Base-by-base conservation (phyloP, 306 rosid species). In the Betula pendula region DNA sequence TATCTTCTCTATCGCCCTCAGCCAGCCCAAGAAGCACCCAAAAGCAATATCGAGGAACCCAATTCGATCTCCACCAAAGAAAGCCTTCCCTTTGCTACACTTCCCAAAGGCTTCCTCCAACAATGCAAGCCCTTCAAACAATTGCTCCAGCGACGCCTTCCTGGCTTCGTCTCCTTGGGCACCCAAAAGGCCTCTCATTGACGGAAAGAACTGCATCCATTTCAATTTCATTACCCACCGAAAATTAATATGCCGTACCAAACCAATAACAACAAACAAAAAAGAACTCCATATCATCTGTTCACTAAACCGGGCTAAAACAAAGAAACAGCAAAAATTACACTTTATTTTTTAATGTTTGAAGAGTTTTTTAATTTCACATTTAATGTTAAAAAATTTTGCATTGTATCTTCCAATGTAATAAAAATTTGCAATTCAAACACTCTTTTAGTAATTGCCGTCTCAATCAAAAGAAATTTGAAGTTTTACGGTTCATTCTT, bases 31-130 rank as follows among this genome's bases (percentile, higher is more conserved):
- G 55, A 33, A 55, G 76, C 83, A 6, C 19, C 97, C 97, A 14
- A 90, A 77, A 38, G 90, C 90, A 75, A 90, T 88, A 22, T 88
- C 96, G 7, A 90, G 69, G 52, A 59, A 82, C 42, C 91, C 97
- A 56, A 89, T 76, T 50, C 66, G 76, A 66, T 85, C 87, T 2
- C 93, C 93, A 0, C 91, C 81, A 1, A 88, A 90, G 70, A 87
- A 92, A 3, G 73, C 55, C 73, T 85, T 87, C 9, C 95, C 91
- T 82, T 83, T 82, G 87, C 92, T 85, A 11, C 35, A 24, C 2
- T 70, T 84, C 11, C 25, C 68, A 20, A 80, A 87, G 0, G 82
- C 93, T 19, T 84, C 86, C 65, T 92, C 93, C 73, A 92, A 20
- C 31, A 75, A 56, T 0, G 16, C 76, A 13, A 82, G 50, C 4